Evolutionary conservation across 257 asterid genomes (phyloP).

Genomic region (Rauvolfia tetraphylla): DNA sequence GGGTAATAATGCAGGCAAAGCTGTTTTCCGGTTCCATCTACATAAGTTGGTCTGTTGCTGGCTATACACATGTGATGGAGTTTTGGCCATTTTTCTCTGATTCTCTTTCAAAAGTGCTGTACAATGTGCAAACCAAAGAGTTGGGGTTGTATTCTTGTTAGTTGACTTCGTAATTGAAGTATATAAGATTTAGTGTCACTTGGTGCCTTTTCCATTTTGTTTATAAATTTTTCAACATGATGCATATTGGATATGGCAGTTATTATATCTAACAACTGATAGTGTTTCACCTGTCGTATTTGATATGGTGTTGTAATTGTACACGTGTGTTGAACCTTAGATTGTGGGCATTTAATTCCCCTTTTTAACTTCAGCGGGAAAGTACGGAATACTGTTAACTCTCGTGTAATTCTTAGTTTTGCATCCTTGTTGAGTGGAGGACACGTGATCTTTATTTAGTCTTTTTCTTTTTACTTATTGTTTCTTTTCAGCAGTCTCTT

Average conservation of each 20-base stretch:
- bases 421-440: neutral
- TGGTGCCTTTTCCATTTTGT: neutral
- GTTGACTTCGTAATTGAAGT: neutral
- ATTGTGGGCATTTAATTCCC: neutral
- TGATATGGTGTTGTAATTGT: neutral
- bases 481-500: too few species aligned
- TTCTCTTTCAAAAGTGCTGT: neutral
- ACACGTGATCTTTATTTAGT: too few species aligned
- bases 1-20: neutral
- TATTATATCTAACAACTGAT: neutral
- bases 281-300: neutral
- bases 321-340: neutral
- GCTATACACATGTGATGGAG: neutral
- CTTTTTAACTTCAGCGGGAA: neutral
- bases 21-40: neutral
- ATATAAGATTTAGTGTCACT: neutral
- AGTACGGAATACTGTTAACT: neutral
- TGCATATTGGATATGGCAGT: neutral
- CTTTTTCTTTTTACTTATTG: neutral
- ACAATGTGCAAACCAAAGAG: neutral
- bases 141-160: neutral
- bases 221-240: too few species aligned
- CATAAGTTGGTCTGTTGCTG: neutral
- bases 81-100: neutral
- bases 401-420: neutral